These are phyloP conservation scores for Decorospora gaudefroyi DNA, from an alignment of 2,329 filamentous ascomycete genomes.

Conservation along the genomic window DNA sequence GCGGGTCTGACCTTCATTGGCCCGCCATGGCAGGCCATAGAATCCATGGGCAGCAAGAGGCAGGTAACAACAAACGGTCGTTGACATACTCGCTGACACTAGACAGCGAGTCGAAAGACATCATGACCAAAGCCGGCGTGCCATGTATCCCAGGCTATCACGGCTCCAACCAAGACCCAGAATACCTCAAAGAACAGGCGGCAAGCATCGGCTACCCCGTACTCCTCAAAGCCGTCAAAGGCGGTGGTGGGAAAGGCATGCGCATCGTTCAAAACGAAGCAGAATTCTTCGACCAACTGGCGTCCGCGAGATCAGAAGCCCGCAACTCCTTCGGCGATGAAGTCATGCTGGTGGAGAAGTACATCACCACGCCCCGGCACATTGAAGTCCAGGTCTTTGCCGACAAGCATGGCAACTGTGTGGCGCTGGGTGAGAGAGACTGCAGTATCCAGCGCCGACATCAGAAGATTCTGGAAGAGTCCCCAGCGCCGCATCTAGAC, in stretches of 20 bases:
- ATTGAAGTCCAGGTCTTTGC: slow-evolving; percentile 71
- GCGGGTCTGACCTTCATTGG: slow-evolving; percentile 95
- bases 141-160: slow-evolving; percentile 97
- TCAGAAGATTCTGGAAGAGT: slow-evolving; percentile 70
- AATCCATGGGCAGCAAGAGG: slow-evolving; percentile 91
- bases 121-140: slow-evolving; percentile 94
- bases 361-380: slow-evolving; percentile 68
- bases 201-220: slow-evolving; percentile 70
- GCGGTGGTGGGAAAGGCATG: slow-evolving; percentile 71
- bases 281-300: slow-evolving; percentile 64
- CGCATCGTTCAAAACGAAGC: slow-evolving; percentile 62
- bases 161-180: slow-evolving; percentile 74
- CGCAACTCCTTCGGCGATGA: slow-evolving; percentile 68
- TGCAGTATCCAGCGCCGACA: slow-evolving; percentile 69
- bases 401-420: slow-evolving; percentile 66
- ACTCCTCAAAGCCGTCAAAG: slow-evolving; percentile 68
- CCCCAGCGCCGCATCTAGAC: slow-evolving; percentile 65
- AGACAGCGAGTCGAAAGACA: slow-evolving; percentile 77
- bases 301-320: slow-evolving; percentile 67
- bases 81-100: slow-evolving; percentile 10
- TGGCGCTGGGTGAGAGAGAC: slow-evolving; percentile 67
- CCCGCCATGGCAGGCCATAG: slow-evolving; percentile 75
- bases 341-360: slow-evolving; percentile 69
- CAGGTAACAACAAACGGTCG: slow-evolving; percentile 26
- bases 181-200: slow-evolving; percentile 69